Percentiles rank a stretch among this genome's conserved stretches.
Evolutionary conservation across 768 basidiomycete genomes (phyloP).

Genomic region (Hirschioporus abietinus): DNA sequence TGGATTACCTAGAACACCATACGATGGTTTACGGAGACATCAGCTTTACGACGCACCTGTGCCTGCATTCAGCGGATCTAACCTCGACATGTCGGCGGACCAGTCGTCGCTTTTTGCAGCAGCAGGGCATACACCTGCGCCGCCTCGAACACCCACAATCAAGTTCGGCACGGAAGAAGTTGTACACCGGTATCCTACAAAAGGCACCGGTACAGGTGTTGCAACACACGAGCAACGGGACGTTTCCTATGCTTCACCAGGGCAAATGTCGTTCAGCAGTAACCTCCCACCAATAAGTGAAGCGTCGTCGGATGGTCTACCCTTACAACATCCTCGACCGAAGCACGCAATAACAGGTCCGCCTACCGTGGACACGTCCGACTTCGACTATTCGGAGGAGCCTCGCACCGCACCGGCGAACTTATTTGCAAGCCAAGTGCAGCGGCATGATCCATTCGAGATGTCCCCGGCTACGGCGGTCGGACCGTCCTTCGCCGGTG

Average conservation of each 20-base stretch:
- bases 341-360: slow-evolving; percentile 40
- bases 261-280: slow-evolving; percentile 18
- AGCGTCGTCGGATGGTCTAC: slow-evolving; percentile 7
- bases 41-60: slow-evolving; percentile 89
- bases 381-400: slow-evolving; percentile 24
- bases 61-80: slow-evolving; percentile 40
- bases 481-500: slow-evolving; percentile 16
- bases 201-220: slow-evolving; percentile 40
- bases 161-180: slow-evolving; percentile 74
- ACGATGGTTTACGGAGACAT: slow-evolving; percentile 61
- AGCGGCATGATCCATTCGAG: slow-evolving; percentile 23
- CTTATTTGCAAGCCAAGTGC: not conserved
- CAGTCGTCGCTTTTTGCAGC: slow-evolving; percentile 24
- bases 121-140: slow-evolving; percentile 14
- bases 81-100: slow-evolving; percentile 32
- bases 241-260: slow-evolving; percentile 13
- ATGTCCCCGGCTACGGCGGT: slow-evolving; percentile 26
- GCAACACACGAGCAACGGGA: slow-evolving; percentile 45
- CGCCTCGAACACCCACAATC: slow-evolving; percentile 45
- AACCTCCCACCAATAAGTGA: slow-evolving; percentile 19
- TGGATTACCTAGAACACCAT: slow-evolving; percentile 20
- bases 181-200: slow-evolving; percentile 66
- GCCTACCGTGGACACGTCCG: slow-evolving; percentile 37
- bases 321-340: slow-evolving; percentile 11
- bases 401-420: slow-evolving; percentile 9